Percentiles rank a stretch among this genome's conserved stretches.
These are phyloP conservation scores for Hypomyces rosellus DNA, from an alignment of 2,329 filamentous ascomycete species.

Conservation along the genomic window DNA sequence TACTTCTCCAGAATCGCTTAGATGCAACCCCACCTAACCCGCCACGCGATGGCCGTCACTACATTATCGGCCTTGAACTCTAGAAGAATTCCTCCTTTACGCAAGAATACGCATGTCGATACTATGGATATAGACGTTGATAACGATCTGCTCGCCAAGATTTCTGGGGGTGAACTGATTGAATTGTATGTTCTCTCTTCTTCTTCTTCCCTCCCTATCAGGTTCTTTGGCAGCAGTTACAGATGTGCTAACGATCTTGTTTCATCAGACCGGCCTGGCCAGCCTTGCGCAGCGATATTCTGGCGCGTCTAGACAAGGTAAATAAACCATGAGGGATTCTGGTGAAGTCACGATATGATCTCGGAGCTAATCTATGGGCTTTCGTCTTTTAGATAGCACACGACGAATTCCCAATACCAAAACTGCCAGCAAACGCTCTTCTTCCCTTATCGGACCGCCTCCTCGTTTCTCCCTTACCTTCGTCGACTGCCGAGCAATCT, in stretches of 20 bases:
- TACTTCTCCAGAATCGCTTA: constrained; percentile 16
- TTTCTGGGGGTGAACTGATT: constrained; percentile 47
- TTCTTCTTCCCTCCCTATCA: not conserved
- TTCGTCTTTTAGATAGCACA: constrained; percentile 56
- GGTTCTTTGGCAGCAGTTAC: not conserved
- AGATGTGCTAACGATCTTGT: constrained; percentile 16
- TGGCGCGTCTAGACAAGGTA: constrained; percentile 59
- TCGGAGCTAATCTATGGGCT: not conserved
- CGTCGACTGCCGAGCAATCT: constrained; percentile 36
- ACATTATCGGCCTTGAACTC: not conserved
- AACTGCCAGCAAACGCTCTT: constrained; percentile 40
- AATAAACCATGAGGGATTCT: not conserved
- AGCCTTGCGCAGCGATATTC: constrained; percentile 55
- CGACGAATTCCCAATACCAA: constrained; percentile 68
- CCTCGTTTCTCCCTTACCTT: constrained; percentile 39
- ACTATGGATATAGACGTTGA: constrained; percentile 51
- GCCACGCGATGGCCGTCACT: not conserved
- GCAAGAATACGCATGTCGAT: constrained; percentile 15
- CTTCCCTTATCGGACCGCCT: constrained; percentile 33
- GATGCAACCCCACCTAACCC: constrained; percentile 22
- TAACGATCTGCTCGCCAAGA: constrained; percentile 40
- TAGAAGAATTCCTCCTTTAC: not conserved
- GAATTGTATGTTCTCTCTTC: constrained; percentile 44
- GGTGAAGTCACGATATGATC: too few relatives aligned
- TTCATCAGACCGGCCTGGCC: constrained; percentile 60